phyloP scores from a whole-genome alignment of 345 rosid genomes.

The Angophora floribunda region DNA sequence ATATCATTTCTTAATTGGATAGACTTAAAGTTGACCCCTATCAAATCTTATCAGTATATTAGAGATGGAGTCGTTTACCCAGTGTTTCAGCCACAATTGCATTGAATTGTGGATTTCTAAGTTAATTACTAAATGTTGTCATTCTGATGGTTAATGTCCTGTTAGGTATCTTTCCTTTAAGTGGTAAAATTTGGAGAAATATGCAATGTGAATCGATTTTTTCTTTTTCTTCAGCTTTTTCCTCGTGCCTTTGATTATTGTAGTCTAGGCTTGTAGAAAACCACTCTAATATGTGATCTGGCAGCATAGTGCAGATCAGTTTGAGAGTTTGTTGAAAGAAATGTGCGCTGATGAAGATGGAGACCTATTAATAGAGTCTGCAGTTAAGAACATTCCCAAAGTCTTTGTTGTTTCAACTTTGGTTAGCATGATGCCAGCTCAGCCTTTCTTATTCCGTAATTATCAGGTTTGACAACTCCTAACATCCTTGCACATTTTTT shows the following conservation, averaged over 20 bases:
- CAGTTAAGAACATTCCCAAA: constrained; percentile 86
- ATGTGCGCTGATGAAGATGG: constrained; percentile 99
- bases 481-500: not conserved
- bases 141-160: not conserved
- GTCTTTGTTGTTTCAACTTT: constrained; percentile 92
- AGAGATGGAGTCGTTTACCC: not conserved
- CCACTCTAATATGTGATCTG: constrained; percentile 27
- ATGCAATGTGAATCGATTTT: not conserved
- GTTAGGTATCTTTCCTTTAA: not conserved
- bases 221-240: not conserved
- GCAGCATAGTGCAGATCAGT: constrained; percentile 99
- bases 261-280: constrained; percentile 5
- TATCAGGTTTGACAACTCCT: constrained; percentile 56
- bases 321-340: constrained; percentile 91
- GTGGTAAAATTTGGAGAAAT: not conserved
- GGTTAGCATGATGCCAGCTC: constrained; percentile 93
- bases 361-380: constrained; percentile 85
- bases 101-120: not conserved
- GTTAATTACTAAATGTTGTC: not conserved
- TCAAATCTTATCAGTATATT: not conserved
- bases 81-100: not conserved
- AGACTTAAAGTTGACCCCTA: not conserved
- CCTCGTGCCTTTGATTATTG: not conserved
- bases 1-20: not conserved
- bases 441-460: constrained; percentile 91